Base-by-base conservation (phyloP, 345 rosid genomes). In the Citrus reticulata region DNA sequence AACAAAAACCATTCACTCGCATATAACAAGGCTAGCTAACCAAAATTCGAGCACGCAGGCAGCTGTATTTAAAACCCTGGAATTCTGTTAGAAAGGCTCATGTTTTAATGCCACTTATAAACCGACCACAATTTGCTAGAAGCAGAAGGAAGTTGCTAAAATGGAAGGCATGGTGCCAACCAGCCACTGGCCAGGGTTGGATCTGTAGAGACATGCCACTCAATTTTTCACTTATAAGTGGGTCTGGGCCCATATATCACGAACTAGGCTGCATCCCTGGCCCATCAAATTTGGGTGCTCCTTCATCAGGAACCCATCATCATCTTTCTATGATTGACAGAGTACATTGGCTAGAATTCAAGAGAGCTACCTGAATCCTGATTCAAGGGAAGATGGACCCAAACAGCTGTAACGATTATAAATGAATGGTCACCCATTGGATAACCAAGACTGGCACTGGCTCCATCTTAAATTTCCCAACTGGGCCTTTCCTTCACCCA, bases 291-390 rank as follows among this genome's bases (percentile, higher is more conserved):
- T 32, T 57, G 49, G 66, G 11, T 75, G 78, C 51, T 68, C 42
- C 78, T 49, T 42, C 42, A 42, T 75, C 40, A 22, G 70, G 78
- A 76, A 51, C 78, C 72, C 72, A 76, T 66, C 78, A n/a, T 20
- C 20, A 20, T 7, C 11, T 29, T 7, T 54, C 72, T 5, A 22
- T 11, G 1, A 51, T 51, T 5, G 2, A 17, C 20, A 14, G 72
- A 11, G 49, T 20, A 7, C 4, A 9, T 35, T 20, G 2, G 25
- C 11, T 65, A 7, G 2, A 64, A 32, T 7, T 64, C 6, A 30
- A 13, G 30, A 64, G n/a, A 25, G 8, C 4, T 61, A 17, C 66
- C 66, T 61, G 66, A 65, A 30, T 20, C 17, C 2, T 2, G 57
- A 64, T 20, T 65, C 40, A 27, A 57, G 22, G 20, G 63, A 51